These are phyloP conservation scores for Rosa chinensis DNA, from an alignment of 306 rosid genomes.

Conservation along the genomic window DNA sequence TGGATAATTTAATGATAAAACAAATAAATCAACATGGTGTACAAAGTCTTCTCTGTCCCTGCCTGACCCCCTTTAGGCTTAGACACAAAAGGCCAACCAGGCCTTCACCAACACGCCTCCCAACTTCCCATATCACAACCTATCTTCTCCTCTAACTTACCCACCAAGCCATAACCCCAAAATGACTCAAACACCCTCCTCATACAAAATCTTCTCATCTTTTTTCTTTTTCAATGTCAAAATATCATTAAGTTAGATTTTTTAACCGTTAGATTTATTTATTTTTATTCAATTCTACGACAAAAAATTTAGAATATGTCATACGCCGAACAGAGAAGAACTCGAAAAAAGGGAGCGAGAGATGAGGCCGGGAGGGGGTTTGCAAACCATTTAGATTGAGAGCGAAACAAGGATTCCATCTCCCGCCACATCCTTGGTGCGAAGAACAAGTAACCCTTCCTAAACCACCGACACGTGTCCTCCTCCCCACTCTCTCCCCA, in stretches of 20 bases:
- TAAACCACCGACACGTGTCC: conserved; percentile 50
- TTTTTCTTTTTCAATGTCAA: too few species aligned
- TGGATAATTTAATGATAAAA: not conserved
- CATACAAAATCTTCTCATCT: too few species aligned
- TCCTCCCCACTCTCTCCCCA: conserved; percentile 6
- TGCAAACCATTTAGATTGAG: not conserved
- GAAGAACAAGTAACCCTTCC: conserved; percentile 26
- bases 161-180: not conserved
- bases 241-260: not conserved
- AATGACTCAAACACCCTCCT: conserved; percentile 8
- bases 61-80: not conserved
- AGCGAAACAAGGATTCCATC: conserved; percentile 30
- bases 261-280: not conserved
- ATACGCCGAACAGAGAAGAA: not conserved
- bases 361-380: not conserved
- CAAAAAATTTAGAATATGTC: not conserved
- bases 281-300: not conserved
- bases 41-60: not conserved
- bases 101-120: not conserved
- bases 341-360: not conserved
- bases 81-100: not conserved
- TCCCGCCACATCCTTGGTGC: conserved; percentile 56
- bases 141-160: not conserved
- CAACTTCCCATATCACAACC: not conserved
- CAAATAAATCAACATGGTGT: not conserved